Evolutionary conservation across 1,284 basidiomycete species (phyloP).

Genomic region (Phlebopus sp.): DNA sequence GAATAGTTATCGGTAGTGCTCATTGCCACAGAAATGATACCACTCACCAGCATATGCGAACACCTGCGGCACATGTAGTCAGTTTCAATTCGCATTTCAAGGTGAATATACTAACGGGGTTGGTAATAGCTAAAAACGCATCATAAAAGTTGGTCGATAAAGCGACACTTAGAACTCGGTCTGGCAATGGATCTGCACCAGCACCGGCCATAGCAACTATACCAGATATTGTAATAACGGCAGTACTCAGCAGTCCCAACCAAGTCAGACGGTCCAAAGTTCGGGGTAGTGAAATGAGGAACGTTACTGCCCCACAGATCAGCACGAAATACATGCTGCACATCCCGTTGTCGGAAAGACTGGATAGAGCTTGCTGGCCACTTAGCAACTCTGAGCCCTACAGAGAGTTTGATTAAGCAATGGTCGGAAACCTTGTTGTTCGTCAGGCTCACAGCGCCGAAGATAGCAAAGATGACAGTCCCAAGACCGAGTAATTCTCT

Average conservation of each 20-base stretch:
- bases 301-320: constrained; percentile 44
- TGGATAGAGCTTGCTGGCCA: constrained; percentile 49
- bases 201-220: constrained; percentile 52
- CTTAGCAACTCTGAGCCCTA: constrained; percentile 49
- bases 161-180: constrained; percentile 39
- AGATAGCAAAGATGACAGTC: constrained; percentile 53
- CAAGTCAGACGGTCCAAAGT: constrained; percentile 46
- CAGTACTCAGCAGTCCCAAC: constrained; percentile 44
- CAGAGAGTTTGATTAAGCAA: not conserved
- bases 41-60: constrained; percentile 51
- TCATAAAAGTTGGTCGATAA: constrained; percentile 44
- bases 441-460: constrained; percentile 36
- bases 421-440: not conserved
- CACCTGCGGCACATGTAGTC: constrained; percentile 33
- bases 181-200: constrained; percentile 44
- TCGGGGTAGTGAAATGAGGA: constrained; percentile 46
- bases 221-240: constrained; percentile 42
- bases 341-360: constrained; percentile 45
- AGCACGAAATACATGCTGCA: constrained; percentile 44
- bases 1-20: constrained; percentile 2
- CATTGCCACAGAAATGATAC: not conserved
- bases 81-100: constrained; percentile 1
- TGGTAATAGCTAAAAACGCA: constrained; percentile 53
- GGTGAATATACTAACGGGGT: constrained; percentile 38
- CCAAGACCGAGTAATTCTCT: constrained; percentile 46